Evolutionary conservation across 2,329 filamentous ascomycete genomes (phyloP), one percentile per base, ranked within the genome.

Genomic region (Canariomyces notabilis): DNA sequence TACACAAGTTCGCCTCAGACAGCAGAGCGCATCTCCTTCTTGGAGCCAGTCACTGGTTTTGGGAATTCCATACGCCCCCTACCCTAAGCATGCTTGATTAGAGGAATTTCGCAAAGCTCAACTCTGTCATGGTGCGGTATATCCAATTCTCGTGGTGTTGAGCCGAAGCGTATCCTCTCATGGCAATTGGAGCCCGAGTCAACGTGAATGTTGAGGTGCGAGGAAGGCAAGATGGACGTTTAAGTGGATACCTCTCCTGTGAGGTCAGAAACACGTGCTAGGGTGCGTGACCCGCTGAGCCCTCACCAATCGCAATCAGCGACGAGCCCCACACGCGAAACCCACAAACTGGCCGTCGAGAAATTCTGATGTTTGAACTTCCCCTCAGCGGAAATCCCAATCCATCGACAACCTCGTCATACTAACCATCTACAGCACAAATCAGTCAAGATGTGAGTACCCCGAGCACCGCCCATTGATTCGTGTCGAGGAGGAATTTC

Each of bases 391-490:
- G 59, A 58, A 61, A 56, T 57, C 57, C 53, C 42, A 48, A 56
- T 49, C 53, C 54, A 59, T 61, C 59, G 57, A 52, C 57, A 60
- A 55, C 55, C 49, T 55, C 55, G 53, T 56, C 51, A 55, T 59
- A 63, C 58, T 62, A 64, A 64, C 64, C 64, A 66, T 66, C 63
- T 57, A 55, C 57, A 54, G 57, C 55, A 60, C 57, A 59, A 60
- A 60, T 60, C 59, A 55, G 60, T 64, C 64, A 67, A 67, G 64
- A 67, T 67, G 64, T 67, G 63, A 67, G 64, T 67, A 54, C 42
- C 49, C 42, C 50, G 37, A 50, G 42, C 37, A 22, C 20, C 48
- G 19, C 37, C 26, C 47, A 31, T 46, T 35, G 44, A 48, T 34
- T 44, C 11, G 29, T 36, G 43, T 8, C 15, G 32, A 35, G 19